A percentile compares a stretch with the other conserved stretches of the same genome.
Evolutionary conservation across 1,139 yeast species (phyloP).

Genomic region (Williopsis jadinii): DNA sequence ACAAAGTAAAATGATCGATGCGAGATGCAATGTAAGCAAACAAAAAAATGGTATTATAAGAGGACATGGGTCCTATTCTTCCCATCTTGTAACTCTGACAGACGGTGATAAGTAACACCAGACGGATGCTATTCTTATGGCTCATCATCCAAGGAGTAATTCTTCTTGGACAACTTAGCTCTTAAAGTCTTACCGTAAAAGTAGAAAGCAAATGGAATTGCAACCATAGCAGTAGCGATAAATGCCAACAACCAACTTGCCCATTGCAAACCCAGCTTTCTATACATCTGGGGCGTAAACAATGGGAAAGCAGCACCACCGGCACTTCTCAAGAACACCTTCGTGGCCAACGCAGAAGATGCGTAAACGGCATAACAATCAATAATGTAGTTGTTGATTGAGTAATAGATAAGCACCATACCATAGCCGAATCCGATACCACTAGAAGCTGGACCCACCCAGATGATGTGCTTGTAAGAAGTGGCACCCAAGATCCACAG

Average conservation of each 20-base stretch:
- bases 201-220: conserved; percentile 76
- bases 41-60: no score
- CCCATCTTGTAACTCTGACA: no score
- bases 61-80: no score
- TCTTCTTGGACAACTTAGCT: conserved; percentile 58
- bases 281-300: conserved; percentile 77
- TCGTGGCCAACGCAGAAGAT: conserved; percentile 88
- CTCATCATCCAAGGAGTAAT: conserved; percentile 35
- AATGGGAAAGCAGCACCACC: conserved; percentile 87
- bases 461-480: conserved; percentile 65
- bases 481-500: conserved; percentile 88
- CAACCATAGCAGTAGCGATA: conserved; percentile 73
- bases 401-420: conserved; percentile 83
- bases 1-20: no score
- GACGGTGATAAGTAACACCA: no score
- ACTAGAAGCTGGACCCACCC: conserved; percentile 94
- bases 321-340: conserved; percentile 79
- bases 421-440: conserved; percentile 90
- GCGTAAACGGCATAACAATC: conserved; percentile 83
- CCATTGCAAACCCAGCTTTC: conserved; percentile 69
- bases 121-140: no score
- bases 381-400: conserved; percentile 81
- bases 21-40: no score
- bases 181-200: conserved; percentile 61
- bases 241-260: conserved; percentile 82